Evolutionary conservation across 768 basidiomycete genomes (phyloP).

Genomic region (Lactarius indigo): DNA sequence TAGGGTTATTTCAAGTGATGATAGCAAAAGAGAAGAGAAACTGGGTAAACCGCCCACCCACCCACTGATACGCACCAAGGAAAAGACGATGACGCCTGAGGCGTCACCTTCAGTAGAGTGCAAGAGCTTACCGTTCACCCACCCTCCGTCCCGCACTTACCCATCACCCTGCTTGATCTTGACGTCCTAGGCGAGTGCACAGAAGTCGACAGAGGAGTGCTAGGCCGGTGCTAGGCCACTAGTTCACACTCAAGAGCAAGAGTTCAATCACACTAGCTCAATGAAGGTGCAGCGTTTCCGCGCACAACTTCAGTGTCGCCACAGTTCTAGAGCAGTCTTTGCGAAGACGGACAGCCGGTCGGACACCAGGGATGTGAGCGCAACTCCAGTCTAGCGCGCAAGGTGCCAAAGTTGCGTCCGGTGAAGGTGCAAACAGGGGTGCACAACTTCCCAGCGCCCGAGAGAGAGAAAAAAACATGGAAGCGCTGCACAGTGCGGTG

Average conservation of each 20-base stretch:
- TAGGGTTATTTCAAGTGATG: background rate
- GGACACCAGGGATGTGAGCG: background rate
- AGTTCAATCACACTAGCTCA: background rate
- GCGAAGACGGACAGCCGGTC: background rate
- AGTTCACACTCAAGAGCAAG: background rate
- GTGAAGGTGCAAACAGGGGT: constrained; percentile 19
- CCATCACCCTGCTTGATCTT: constrained; percentile 5
- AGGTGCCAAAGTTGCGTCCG: background rate
- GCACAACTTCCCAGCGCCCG: constrained; percentile 14
- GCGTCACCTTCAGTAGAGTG: background rate
- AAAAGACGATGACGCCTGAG: background rate
- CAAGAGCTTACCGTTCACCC: background rate
- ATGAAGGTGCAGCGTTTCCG: constrained; percentile 20
- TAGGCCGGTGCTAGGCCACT: background rate
- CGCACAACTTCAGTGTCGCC: constrained; percentile 11
- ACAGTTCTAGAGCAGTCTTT: background rate
- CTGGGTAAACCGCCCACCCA: constrained; percentile 14
- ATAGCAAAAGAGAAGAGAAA: background rate
- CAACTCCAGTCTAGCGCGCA: background rate
- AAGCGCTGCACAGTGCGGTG: background rate
- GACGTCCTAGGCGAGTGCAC: background rate
- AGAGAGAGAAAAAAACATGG: background rate
- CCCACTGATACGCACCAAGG: constrained; percentile 18
- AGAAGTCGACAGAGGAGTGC: background rate
- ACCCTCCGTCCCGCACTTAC: constrained; percentile 22